A percentile compares a stretch with the other conserved stretches of the same genome.
These are phyloP conservation scores for Amanita rubescens DNA, from an alignment of 768 basidiomycete species.

Conservation along the genomic window DNA sequence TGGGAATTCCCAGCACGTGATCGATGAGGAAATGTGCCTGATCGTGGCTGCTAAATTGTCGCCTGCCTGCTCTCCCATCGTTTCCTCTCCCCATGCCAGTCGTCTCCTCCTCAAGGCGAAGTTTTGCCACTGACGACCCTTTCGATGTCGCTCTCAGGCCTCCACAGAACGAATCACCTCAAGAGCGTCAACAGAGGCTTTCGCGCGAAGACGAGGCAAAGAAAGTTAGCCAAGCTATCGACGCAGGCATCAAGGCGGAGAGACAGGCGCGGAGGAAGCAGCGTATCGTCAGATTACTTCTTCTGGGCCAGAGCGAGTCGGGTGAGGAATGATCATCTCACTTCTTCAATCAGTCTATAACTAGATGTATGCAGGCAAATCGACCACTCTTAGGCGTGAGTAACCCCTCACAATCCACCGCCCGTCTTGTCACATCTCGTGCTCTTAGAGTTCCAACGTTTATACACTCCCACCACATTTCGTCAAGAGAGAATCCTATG, in stretches of 20 bases:
- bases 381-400: constrained; percentile 75
- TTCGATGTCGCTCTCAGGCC: constrained; percentile 59
- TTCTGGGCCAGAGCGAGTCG: constrained; percentile 80
- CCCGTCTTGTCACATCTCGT: not conserved
- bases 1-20: constrained; percentile 6
- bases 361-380: constrained; percentile 47
- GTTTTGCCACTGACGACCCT: constrained; percentile 41
- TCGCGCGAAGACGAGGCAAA: constrained; percentile 59
- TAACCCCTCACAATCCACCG: constrained; percentile 14
- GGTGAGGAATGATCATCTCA: constrained; percentile 29
- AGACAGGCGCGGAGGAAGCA: constrained; percentile 57
- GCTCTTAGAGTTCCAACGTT: constrained; percentile 60
- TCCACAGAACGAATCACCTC: constrained; percentile 58
- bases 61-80: constrained; percentile 16
- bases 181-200: constrained; percentile 46
- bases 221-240: constrained; percentile 61
- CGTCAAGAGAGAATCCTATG: constrained; percentile 73
- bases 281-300: constrained; percentile 61
- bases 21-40: constrained; percentile 1
- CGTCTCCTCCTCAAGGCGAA: constrained; percentile 11
- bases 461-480: constrained; percentile 71
- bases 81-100: constrained; percentile 27
- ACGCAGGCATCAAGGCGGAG: constrained; percentile 64
- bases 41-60: constrained; percentile 8
- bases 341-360: constrained; percentile 6